phyloP scores from a whole-genome alignment of 2,329 filamentous ascomycete species.

The Colletotrichum paranaense region DNA sequence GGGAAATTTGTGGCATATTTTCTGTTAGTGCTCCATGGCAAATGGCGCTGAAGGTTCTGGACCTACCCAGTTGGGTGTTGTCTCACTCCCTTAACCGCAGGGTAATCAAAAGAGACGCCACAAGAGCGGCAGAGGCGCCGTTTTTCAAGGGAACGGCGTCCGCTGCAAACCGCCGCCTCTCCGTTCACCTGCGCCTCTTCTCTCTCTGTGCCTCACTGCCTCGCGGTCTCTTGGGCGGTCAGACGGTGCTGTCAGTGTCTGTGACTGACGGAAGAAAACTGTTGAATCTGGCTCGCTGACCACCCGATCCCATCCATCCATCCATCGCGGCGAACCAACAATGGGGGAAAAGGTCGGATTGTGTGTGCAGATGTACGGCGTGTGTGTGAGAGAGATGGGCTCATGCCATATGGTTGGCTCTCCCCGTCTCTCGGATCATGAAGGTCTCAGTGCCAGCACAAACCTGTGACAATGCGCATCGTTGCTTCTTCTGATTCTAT shows the following conservation, averaged over 20 bases:
- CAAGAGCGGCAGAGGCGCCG: slow-evolving; percentile 5
- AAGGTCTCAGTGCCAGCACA: slow-evolving; percentile 3
- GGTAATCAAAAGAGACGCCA: background rate
- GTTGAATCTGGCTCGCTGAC: background rate
- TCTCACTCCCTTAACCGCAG: background rate
- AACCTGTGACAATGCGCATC: background rate
- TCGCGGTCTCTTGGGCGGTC: no score
- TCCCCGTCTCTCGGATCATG: background rate
- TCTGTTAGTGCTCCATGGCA: background rate
- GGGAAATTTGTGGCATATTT: background rate
- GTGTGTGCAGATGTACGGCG: background rate
- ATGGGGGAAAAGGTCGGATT: background rate
- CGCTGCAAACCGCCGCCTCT: background rate
- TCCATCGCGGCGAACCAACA: background rate
- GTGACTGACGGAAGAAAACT: background rate
- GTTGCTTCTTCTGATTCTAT: background rate
- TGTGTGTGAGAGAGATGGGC: background rate
- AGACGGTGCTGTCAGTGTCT: background rate
- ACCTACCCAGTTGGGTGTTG: background rate
- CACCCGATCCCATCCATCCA: background rate
- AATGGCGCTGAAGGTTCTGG: background rate
- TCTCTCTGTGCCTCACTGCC: background rate
- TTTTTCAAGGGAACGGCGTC: background rate
- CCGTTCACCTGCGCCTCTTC: background rate
- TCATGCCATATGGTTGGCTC: background rate